Evolutionary conservation across 306 rosid species (phyloP), one percentile per base, ranked within the genome.

Genomic region (Vigna trinervia): DNA sequence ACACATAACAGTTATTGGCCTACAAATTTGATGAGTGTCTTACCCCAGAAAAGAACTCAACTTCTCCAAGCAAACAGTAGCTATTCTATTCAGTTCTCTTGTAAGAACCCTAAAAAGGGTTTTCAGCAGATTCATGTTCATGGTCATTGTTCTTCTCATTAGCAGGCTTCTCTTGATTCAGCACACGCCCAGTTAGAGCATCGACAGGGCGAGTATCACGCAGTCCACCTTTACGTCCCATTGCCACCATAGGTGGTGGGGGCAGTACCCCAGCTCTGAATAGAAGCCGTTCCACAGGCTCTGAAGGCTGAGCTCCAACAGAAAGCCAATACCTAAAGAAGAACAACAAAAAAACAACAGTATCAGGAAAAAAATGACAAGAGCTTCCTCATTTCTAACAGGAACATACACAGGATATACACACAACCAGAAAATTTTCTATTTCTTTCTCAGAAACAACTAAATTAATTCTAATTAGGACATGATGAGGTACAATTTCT

Each of bases 291-390:
- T 92, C 92, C 63, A 92, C 88, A 0, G 98, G 96, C 13, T 92
- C 92, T 1, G 98, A 94, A 38, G 98, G 97, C 79, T 94, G 97
- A 79, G 98, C 98, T 50, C 98, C 97, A 77, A 94, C 95, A 58
- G 97, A 94, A 14, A 94, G 86, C 98, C 98, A 94, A 80, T 94
- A 94, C 88, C 98, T 94, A 71, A 68, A 65, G 28, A 74, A 41
- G 5, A n/a, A 70, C 0, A 64, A 32, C 4, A 6, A 66, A 65
- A 71, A 65, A 71, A 69, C 17, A 58, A 26, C 64, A 26, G 10
- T 58, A 26, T 58, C 64, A 23, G 39, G 36, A 64, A 60, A 34
- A 19, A 43, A 41, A 52, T 20, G 9, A 12, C 46, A 12, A 26
- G 26, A 57, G 8, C 68, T 36, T 66, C 12, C 36, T 32, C 12